Base-by-base conservation (phyloP, 768 basidiomycete species). In the Phylloporus arenicola region DNA sequence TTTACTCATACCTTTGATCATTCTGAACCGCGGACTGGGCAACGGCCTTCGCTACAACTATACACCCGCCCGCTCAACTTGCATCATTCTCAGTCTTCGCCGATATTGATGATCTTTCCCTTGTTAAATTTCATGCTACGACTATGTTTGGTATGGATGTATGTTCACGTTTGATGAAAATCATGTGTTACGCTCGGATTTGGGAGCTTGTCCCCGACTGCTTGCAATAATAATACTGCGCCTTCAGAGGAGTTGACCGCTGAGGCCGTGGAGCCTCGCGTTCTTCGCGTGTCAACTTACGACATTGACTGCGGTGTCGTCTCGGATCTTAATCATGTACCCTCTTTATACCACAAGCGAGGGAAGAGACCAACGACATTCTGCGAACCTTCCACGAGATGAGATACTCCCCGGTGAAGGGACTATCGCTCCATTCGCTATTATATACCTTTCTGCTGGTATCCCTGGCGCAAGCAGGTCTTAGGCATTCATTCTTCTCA, bases 1-100 rank as follows among this genome's bases (percentile, higher is more conserved):
- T 49, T 51, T 17, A 43, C 48, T 52, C 27, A 58, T 11, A 8
- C 20, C n/a, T 50, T 41, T 42, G 3, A 34, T 48, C 12, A 17
- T 27, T 10, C 59, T 91, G 91, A 97, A 96, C 78, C 88, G 95
- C 73, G 95, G 96, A 63, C 71, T 97, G 65, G 95, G 93, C 76
- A 97, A 97, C 72, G 95, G 95, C 43, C 82, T 88, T 67, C 83
- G 86, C 58, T 75, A 92, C 89, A 96, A 97, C 76, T 90, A 97
- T 70, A 83, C 86, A 39, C 92, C 92, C 41, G 82, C 84, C 61
- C 82, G 84, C 56, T 86, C 92, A 10, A 92, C 88, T 73, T 98
- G 93, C 92, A 99, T 96, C 82, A 96, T 93, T 14, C 88, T 91
- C 80, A 86, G 83, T 70, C 80, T 91, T 56, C 88, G 86, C 66